These are phyloP conservation scores for Glutinoglossum americanum DNA, from an alignment of 495 filamentous ascomycete species.

Conservation along the genomic window DNA sequence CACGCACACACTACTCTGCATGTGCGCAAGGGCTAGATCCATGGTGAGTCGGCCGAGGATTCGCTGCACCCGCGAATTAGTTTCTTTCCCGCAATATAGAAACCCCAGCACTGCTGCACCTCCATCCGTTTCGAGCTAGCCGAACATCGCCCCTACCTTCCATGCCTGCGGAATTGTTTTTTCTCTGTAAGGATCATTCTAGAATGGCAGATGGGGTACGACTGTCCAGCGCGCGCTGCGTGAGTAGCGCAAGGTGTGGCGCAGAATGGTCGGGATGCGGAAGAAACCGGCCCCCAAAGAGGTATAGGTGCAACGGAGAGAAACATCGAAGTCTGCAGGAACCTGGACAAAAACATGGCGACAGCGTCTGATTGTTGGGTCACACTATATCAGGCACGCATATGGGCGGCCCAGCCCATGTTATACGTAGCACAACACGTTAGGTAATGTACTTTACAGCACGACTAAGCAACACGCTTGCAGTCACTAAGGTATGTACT, in stretches of 20 bases:
- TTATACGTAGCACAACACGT: neutral
- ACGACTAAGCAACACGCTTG: neutral
- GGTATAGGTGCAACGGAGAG: neutral
- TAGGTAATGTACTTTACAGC: neutral
- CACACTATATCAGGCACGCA: neutral
- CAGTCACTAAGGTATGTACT: neutral
- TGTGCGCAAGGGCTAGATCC: too few relatives aligned
- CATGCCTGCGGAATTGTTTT: neutral
- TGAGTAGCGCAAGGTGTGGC: neutral
- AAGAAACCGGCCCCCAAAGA: neutral
- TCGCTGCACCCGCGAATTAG: neutral
- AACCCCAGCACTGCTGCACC: neutral
- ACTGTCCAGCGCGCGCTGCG: neutral
- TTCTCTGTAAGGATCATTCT: neutral
- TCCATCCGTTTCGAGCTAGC: neutral
- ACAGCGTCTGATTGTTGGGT: neutral
- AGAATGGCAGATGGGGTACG: neutral
- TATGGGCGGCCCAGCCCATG: too few relatives aligned
- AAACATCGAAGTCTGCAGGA: neutral
- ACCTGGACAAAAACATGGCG: neutral
- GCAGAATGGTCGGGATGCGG: neutral
- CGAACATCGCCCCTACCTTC: neutral
- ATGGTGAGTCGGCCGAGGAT: too few relatives aligned
- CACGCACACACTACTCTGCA: neutral
- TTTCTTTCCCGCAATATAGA: neutral